phyloP scores from a whole-genome alignment of 106 monocot species.

The Dactylorhiza incarnata region DNA sequence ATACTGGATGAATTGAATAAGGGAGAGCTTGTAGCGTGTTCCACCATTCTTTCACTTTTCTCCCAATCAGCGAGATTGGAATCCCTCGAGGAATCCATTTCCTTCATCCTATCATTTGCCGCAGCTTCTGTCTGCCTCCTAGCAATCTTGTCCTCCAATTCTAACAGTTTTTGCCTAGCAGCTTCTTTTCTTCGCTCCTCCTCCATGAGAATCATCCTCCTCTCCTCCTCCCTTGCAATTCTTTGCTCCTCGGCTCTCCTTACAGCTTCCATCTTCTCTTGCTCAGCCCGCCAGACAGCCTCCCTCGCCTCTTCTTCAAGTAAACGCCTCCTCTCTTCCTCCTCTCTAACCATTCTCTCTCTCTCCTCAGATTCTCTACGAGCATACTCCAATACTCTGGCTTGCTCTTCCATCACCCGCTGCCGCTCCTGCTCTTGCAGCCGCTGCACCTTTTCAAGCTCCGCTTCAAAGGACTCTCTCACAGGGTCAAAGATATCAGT shows the following conservation, averaged over 20 bases:
- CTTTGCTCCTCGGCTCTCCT: slow-evolving; percentile 65
- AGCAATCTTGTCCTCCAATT: slow-evolving; percentile 81
- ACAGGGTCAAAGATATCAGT: slow-evolving; percentile 72
- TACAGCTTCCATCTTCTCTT: slow-evolving; percentile 64
- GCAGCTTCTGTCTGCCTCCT: slow-evolving; percentile 47
- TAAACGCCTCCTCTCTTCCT: slow-evolving; percentile 53
- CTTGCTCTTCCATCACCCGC: slow-evolving; percentile 66
- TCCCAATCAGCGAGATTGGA: slow-evolving; percentile 45
- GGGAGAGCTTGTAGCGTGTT: slow-evolving; percentile 34
- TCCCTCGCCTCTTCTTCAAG: slow-evolving; percentile 82
- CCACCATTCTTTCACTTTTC: slow-evolving; percentile 55
- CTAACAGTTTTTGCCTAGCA: slow-evolving; percentile 71
- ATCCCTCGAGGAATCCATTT: slow-evolving; percentile 21
- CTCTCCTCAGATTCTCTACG: slow-evolving; percentile 88
- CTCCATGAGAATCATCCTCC: slow-evolving; percentile 48
- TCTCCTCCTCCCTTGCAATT: slow-evolving; percentile 81
- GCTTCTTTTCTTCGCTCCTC: slow-evolving; percentile 92
- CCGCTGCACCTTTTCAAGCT: slow-evolving; percentile 78
- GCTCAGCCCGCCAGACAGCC: slow-evolving; percentile 71
- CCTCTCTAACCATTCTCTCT: slow-evolving; percentile 64
- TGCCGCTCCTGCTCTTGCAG: slow-evolving; percentile 83
- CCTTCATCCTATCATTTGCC: slow-evolving; percentile 21
- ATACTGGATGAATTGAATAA: slow-evolving; percentile 34
- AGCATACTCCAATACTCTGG: slow-evolving; percentile 54
- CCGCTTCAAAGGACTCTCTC: slow-evolving; percentile 93